These are phyloP conservation scores for Yamadazyma atmosphaerica DNA, from an alignment of 1,139 yeast genomes.

Conservation along the genomic window DNA sequence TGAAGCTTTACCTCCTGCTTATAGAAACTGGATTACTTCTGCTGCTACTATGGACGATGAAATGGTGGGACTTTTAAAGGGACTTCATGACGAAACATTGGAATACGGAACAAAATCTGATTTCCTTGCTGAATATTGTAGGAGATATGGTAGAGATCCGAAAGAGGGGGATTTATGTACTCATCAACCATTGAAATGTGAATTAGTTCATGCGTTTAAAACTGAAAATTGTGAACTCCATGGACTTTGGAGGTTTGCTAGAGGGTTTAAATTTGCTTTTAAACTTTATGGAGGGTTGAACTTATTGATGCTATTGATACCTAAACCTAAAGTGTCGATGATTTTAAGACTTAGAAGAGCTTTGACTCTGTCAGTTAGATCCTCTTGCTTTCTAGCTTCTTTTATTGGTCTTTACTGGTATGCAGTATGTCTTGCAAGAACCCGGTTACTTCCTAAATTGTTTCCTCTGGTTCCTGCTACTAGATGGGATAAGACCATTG, in stretches of 20 bases:
- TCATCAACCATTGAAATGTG: conserved; percentile 30
- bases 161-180: conserved; percentile 20
- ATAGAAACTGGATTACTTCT: conserved; percentile 40
- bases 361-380: conserved; percentile 25
- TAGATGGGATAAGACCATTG: conserved; percentile 31
- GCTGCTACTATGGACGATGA: conserved; percentile 43
- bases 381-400: conserved; percentile 35
- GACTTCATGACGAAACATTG: conserved; percentile 22
- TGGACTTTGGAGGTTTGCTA: conserved; percentile 36
- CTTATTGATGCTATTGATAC: conserved; percentile 29
- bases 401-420: conserved; percentile 38
- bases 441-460: conserved; percentile 27
- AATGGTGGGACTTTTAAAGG: conserved; percentile 23
- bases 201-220: conserved; percentile 34
- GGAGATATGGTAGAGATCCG: conserved; percentile 27
- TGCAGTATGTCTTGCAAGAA: conserved; percentile 36
- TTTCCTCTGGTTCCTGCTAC: conserved; percentile 30
- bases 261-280: conserved; percentile 36
- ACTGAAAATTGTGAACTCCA: conserved; percentile 38
- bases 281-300: conserved; percentile 36
- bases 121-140: conserved; percentile 25
- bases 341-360: conserved; percentile 22
- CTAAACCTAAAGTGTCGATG: conserved; percentile 21
- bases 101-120: conserved; percentile 29
- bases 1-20: conserved; percentile 34